phyloP scores from a whole-genome alignment of 768 basidiomycete genomes.

The Lactarius indigo region DNA sequence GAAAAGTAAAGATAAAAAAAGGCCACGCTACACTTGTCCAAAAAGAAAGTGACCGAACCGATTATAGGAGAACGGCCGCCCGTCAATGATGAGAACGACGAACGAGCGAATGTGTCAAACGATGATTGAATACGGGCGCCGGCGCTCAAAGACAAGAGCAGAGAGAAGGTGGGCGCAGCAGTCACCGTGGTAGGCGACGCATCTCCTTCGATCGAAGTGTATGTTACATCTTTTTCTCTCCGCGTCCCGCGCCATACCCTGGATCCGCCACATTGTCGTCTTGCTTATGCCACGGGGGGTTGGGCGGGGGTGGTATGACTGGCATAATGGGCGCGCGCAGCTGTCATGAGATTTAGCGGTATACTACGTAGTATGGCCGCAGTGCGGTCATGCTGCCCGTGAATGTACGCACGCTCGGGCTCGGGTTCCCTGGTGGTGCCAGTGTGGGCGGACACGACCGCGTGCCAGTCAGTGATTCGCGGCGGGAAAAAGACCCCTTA shows the following conservation, averaged over 20 bases:
- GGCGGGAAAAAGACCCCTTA: not conserved
- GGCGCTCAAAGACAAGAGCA: not conserved
- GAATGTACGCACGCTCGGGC: not conserved
- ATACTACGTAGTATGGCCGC: not conserved
- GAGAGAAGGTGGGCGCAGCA: too few relatives aligned
- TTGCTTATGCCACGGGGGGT: not conserved
- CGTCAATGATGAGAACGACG: not conserved
- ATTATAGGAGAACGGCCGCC: not conserved
- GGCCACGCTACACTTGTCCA: not conserved
- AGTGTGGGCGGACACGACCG: not conserved
- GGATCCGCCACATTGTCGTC: not conserved
- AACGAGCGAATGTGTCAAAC: not conserved
- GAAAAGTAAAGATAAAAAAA: too few relatives aligned
- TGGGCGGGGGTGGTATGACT: not conserved
- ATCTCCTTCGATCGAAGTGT: not conserved
- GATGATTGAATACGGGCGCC: not conserved
- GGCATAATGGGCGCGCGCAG: not conserved
- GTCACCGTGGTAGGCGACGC: too few relatives aligned
- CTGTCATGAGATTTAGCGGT: not conserved
- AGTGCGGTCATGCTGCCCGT: not conserved
- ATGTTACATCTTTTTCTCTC: not conserved
- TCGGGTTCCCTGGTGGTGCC: not conserved
- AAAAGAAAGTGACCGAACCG: not conserved
- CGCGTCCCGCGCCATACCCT: not conserved
- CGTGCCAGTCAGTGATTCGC: not conserved